Base-by-base conservation (phyloP, 176 grass and related monocot genomes). In the Zoysia japonica region DNA sequence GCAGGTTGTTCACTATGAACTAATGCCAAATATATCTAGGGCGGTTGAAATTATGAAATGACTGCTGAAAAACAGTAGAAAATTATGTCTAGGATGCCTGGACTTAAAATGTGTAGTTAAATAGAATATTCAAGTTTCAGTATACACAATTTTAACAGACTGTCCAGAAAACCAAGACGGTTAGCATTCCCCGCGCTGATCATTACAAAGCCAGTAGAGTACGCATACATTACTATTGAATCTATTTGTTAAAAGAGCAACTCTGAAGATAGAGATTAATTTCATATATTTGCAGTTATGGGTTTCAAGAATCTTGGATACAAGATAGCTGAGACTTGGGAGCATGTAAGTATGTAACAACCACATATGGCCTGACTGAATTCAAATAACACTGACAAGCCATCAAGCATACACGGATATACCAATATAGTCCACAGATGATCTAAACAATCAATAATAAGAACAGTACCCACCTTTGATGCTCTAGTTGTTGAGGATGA, bases 401-500 rank as follows among this genome's bases (percentile, higher is more conserved):
- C 49, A 37, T 55, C 47, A 46, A 84, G 46, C 12, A 47, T 51
- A 46, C 54, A 62, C 14, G 36, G 59, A 9, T 11, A 61, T 36
- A 61, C 59, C 3, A 9, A 70, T 59, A 19, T 40, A 74, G 5
- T 61, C 47, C 61, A 20, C n/a, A 19, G 6, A 75, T 57, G 6
- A 60, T 28, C 28, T 28, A 28, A 43, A 9, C 55, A 11, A 39
- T n/a, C 46, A 51, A 62, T 51, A 63, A 43, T 52, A 82, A 36
- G n/a, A 80, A 50, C 40, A 80, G 68, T 61, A 81, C 74, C 11
- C 67, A 99, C 96, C 90, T 84, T 95, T 54, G 92, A 96, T 81
- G 88, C 88, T 91, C 96, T 93, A 60, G 88, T 80, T 16, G 90
- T 86, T 5, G 96, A 99, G 57, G 87, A 66, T 14, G 96, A 99